Evolutionary conservation across 1,284 basidiomycete species (phyloP), one percentile per base, ranked within the genome.

Genomic region (Pascua sp.): DNA sequence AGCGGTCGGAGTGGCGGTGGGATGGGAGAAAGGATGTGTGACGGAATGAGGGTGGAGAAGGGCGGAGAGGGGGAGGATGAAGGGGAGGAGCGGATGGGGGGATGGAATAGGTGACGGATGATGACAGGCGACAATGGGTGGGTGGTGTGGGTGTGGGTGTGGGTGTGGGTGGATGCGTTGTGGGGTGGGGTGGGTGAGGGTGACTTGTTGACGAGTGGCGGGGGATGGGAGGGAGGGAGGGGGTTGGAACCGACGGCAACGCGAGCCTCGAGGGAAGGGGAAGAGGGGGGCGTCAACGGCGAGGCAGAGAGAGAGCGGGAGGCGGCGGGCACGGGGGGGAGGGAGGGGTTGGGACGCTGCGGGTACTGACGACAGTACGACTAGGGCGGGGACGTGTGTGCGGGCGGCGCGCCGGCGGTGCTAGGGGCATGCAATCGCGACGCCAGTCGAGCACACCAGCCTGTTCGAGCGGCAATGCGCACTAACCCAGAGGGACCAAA

Each of bases 21-120:
- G 41, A 43, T 32, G 12, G 40, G n/a, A 7, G 16, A 49, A 39
- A 40, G 18, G 18, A 15, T 41, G 43, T 49, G 48, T 39, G 37
- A 49, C 42, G 48, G 48, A 49, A 49, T 42, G 48, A 40, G 42
- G 48, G 42, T 49, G 47, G 36, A 38, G 37, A 39, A 49, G 39
- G 47, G 48, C 42, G 24, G 24, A 32, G 24, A 32, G 24, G 24
- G 48, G 48, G 42, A 49, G 24, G 48, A 40, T 42, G 48, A 49
- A 42, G 37, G 36, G 37, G 37, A 38, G 40, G 39, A 38, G 48
- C 42, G 48, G 48, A 40, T 42, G 41, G 40, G 39, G 48, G 12
- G 48, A 49, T 49, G 41, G 48, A 49, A 41, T 49, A 49, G 48
- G 48, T 49, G 42, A 17, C 24, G 13, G 15, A 37, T 47, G 46